Evolutionary conservation across 2,329 filamentous ascomycete species (phyloP).

Genomic region (Juglanconis juglandina): DNA sequence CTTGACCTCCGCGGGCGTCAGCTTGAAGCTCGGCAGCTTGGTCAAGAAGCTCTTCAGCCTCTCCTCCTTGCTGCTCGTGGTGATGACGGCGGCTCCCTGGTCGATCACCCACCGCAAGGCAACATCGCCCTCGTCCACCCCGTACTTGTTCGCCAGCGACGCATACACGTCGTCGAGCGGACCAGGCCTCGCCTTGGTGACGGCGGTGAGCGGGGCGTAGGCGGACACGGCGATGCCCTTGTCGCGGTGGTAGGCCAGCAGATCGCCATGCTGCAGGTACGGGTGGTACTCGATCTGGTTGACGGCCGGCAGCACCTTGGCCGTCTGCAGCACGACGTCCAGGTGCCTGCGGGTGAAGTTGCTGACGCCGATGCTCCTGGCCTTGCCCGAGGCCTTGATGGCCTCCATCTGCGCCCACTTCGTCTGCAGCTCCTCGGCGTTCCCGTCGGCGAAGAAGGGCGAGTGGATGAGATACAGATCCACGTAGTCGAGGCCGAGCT

Average conservation of each 20-base stretch:
- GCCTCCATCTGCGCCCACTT: slow-evolving; percentile 61
- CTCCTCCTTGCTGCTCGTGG: slow-evolving; percentile 57
- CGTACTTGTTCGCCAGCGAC: slow-evolving; percentile 47
- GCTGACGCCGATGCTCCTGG: slow-evolving; percentile 71
- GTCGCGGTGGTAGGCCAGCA: slow-evolving; percentile 37
- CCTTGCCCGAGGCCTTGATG: slow-evolving; percentile 63
- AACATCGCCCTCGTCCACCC: slow-evolving; percentile 49
- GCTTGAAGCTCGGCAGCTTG: slow-evolving; percentile 52
- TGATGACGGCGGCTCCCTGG: slow-evolving; percentile 55
- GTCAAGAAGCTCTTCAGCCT: slow-evolving; percentile 53
- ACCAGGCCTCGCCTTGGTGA: slow-evolving; percentile 47
- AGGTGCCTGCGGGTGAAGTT: slow-evolving; percentile 64
- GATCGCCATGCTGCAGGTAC: slow-evolving; percentile 61
- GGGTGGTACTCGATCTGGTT: slow-evolving; percentile 84
- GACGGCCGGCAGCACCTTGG: slow-evolving; percentile 60
- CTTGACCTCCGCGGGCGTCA: slow-evolving; percentile 56
- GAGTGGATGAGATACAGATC: slow-evolving; percentile 67
- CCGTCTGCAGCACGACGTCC: slow-evolving; percentile 54
- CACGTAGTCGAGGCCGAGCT: slow-evolving; percentile 66
- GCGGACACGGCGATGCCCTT: slow-evolving; percentile 36
- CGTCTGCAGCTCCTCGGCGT: slow-evolving; percentile 51
- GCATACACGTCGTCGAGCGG: slow-evolving; percentile 51
- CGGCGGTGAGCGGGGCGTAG: slow-evolving; percentile 27
- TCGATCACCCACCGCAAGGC: slow-evolving; percentile 57
- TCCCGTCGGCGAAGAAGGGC: slow-evolving; percentile 49